phyloP scores from a whole-genome alignment of 2,329 filamentous ascomycete genomes.

The Teratosphaeriaceae sp. region DNA sequence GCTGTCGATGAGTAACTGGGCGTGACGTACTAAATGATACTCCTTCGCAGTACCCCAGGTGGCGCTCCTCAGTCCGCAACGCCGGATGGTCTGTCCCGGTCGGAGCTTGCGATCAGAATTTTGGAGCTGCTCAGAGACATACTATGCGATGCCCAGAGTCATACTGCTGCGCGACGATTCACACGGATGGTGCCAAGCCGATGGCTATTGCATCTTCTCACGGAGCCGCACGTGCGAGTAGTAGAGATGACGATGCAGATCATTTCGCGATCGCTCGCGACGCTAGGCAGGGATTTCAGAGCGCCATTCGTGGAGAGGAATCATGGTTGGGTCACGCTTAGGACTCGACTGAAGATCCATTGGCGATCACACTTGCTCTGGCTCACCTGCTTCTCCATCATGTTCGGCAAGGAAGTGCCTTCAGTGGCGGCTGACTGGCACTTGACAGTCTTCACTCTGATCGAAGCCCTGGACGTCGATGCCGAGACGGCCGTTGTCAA shows the following conservation, averaged over 20 bases:
- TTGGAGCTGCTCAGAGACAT: slow-evolving; percentile 22
- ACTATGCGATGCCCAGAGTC: slow-evolving; percentile 19
- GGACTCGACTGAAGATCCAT: slow-evolving; percentile 72
- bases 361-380: slow-evolving; percentile 83
- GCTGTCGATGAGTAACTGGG: too few relatives aligned
- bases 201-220: slow-evolving; percentile 68
- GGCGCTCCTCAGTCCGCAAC: slow-evolving; percentile 8
- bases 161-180: slow-evolving; percentile 54
- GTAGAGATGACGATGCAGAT: slow-evolving; percentile 77
- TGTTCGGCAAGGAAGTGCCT: slow-evolving; percentile 74
- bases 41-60: slow-evolving; percentile 15
- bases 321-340: slow-evolving; percentile 82
- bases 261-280: slow-evolving; percentile 72
- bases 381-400: slow-evolving; percentile 79
- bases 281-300: slow-evolving; percentile 73
- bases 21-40: too few relatives aligned
- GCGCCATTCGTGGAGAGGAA: slow-evolving; percentile 81
- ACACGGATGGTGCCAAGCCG: slow-evolving; percentile 93
- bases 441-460: slow-evolving; percentile 67
- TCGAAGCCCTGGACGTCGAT: slow-evolving; percentile 59
- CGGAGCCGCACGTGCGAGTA: slow-evolving; percentile 77
- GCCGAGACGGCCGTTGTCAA: slow-evolving; percentile 61
- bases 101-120: slow-evolving; percentile 24
- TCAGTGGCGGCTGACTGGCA: slow-evolving; percentile 63
- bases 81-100: slow-evolving; percentile 15